phyloP scores from a whole-genome alignment of 495 filamentous ascomycete genomes.

The Darksidea phi region DNA sequence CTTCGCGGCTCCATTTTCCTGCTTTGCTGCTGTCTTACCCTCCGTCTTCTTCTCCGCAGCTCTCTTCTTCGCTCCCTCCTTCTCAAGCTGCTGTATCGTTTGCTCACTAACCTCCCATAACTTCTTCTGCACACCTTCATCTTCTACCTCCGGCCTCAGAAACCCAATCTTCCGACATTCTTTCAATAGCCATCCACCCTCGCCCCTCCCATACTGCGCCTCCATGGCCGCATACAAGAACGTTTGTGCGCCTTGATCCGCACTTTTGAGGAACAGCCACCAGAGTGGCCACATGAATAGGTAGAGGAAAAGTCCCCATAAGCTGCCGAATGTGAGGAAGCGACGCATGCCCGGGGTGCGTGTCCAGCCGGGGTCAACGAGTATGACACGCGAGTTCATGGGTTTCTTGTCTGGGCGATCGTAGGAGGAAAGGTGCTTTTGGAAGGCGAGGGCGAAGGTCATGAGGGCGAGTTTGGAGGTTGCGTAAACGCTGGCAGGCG shows the following conservation, averaged over 20 bases:
- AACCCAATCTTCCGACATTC: conserved; percentile 78
- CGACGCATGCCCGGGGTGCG: conserved; percentile 84
- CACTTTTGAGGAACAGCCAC: conserved; percentile 85
- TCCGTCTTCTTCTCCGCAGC: conserved; percentile 53
- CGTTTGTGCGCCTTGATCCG: conserved; percentile 79
- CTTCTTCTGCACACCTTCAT: conserved; percentile 74
- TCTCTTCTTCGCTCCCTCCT: conserved; percentile 67
- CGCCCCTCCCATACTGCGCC: conserved; percentile 57
- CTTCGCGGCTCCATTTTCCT: conserved; percentile 5
- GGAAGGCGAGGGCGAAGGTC: conserved; percentile 81
- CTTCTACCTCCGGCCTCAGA: conserved; percentile 68
- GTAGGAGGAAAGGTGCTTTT: conserved; percentile 81
- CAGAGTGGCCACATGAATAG: conserved; percentile 72
- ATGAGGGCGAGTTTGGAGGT: conserved; percentile 87
- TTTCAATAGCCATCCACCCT: conserved; percentile 73
- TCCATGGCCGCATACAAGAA: conserved; percentile 87
- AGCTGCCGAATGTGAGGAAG: conserved; percentile 78
- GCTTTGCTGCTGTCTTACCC: neutral
- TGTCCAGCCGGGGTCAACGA: conserved; percentile 80
- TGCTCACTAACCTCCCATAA: conserved; percentile 87
- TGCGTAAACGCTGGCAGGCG: conserved; percentile 60
- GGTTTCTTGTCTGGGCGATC: conserved; percentile 77
- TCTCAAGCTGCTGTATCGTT: conserved; percentile 79
- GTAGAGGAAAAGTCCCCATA: conserved; percentile 81
- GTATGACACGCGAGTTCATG: conserved; percentile 72